Base-by-base conservation (phyloP, 306 rosid species). In the Hippophae tibetana region DNA sequence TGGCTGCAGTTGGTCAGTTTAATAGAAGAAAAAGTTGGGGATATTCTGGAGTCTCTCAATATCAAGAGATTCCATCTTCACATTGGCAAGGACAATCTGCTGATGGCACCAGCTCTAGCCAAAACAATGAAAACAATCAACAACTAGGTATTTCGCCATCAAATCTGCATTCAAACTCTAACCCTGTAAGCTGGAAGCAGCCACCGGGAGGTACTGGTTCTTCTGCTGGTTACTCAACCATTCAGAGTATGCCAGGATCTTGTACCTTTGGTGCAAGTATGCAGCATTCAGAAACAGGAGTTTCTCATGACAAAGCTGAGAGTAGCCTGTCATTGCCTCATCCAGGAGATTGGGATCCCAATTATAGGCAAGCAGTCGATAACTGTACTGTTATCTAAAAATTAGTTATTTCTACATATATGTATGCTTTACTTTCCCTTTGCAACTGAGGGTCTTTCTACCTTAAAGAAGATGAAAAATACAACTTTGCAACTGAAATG, bases 291-390 rank as follows among this genome's bases (percentile, higher is more conserved):
- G 84, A 78, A 49, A 69, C 70, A 1, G 90, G 83, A 49, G 61
- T 63, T 63, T 50, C 68, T 63, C 88, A 68, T 66, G 92, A 88
- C 53, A 80, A 72, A 74, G 69, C 74, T 3, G 99, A 84, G 58
- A 49, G 78, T 38, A 71, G 74, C 59, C 66, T 72, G 47, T 75
- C 89, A 6, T 67, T 84, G 79, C 99, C 99, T 64, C 89, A 93
- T 81, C 97, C 97, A 60, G 94, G 90, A 65, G 99, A 93, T 60
- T 93, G 99, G 99, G 99, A 93, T 76, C 99, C 99, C 57, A 84
- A 86, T 73, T 93, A 93, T 66, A 92, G 99, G 99, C 88, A 81
- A 62, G 68, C 42, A 12, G 41, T 44, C 62, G 55, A 49, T 49
- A 61, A 76, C 54, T 68, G 7, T 52, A 47, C 45, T n/a, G 53